Evolutionary conservation across 2,329 filamentous ascomycete species (phyloP).

Genomic region (Aspergillus sp.): DNA sequence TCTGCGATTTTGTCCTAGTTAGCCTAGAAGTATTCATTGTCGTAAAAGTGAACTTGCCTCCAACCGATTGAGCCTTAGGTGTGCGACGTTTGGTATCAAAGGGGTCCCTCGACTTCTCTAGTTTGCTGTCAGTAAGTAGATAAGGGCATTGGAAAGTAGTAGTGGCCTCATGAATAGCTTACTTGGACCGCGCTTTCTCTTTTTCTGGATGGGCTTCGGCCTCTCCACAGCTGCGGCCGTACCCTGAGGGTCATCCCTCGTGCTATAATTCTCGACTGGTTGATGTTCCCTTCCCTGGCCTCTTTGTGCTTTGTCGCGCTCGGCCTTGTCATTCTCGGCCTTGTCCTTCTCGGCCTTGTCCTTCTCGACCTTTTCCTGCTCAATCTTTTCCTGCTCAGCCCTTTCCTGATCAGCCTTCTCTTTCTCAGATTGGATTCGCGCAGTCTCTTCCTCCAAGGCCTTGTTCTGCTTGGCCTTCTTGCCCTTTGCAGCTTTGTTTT

Average conservation of each 20-base stretch:
- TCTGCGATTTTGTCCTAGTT: conserved; percentile 43
- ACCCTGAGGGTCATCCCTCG: background rate
- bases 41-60: background rate
- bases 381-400: background rate
- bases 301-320: background rate
- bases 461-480: background rate
- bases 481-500: conserved; percentile 2
- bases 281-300: conserved; percentile 27
- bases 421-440: no score
- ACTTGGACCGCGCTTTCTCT: background rate
- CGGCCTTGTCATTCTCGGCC: background rate
- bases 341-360: background rate
- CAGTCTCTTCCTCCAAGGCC: no score
- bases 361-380: background rate
- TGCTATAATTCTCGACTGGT: conserved; percentile 1
- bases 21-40: background rate
- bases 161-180: background rate
- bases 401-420: conserved; percentile 8
- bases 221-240: background rate
- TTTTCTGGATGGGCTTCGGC: background rate
- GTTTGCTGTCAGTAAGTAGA: background rate
- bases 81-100: conserved; percentile 12
- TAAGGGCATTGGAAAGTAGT: background rate
- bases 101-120: conserved; percentile 3
- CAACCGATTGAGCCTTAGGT: conserved; percentile 2